Percentiles rank a stretch among this genome's conserved stretches.
Conservation (phyloP, 495 filamentous ascomycete genomes). For the Pseudevernia furfuracea region DNA sequence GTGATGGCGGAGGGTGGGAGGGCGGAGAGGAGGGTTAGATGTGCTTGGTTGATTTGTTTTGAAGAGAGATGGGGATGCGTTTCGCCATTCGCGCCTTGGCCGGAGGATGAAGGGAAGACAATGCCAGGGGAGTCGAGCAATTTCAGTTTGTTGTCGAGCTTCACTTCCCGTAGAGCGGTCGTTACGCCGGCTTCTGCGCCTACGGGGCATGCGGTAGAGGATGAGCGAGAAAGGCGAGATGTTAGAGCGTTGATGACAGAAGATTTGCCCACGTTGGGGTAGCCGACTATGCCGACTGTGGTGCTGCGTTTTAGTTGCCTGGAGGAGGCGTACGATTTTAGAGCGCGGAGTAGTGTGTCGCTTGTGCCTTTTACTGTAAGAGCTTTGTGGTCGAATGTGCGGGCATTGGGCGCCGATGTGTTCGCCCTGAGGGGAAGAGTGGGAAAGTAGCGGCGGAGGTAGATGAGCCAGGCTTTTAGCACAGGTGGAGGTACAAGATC, state of each 20-base stretch:
- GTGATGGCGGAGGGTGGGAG: constrained; percentile 88
- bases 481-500: constrained; percentile 79
- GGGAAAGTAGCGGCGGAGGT: constrained; percentile 86
- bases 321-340: constrained; percentile 81
- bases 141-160: constrained; percentile 91
- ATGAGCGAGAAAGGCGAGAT: constrained; percentile 53
- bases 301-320: constrained; percentile 82
- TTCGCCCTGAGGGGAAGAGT: constrained; percentile 87
- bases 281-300: constrained; percentile 89
- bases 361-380: constrained; percentile 82
- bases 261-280: constrained; percentile 96
- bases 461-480: constrained; percentile 72
- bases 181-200: constrained; percentile 93
- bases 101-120: constrained; percentile 62
- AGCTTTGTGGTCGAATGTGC: constrained; percentile 85
- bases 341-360: constrained; percentile 75
- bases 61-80: constrained; percentile 38
- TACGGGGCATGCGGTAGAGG: constrained; percentile 63
- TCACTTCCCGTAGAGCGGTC: constrained; percentile 78
- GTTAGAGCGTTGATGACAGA: constrained; percentile 93
- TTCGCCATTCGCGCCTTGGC: constrained; percentile 31
- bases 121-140: constrained; percentile 94
- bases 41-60: constrained; percentile 69
- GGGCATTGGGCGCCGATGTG: constrained; percentile 73
- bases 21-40: constrained; percentile 81